phyloP scores from a whole-genome alignment of 2,329 filamentous ascomycete genomes.

The Leptographium galeiforme region DNA sequence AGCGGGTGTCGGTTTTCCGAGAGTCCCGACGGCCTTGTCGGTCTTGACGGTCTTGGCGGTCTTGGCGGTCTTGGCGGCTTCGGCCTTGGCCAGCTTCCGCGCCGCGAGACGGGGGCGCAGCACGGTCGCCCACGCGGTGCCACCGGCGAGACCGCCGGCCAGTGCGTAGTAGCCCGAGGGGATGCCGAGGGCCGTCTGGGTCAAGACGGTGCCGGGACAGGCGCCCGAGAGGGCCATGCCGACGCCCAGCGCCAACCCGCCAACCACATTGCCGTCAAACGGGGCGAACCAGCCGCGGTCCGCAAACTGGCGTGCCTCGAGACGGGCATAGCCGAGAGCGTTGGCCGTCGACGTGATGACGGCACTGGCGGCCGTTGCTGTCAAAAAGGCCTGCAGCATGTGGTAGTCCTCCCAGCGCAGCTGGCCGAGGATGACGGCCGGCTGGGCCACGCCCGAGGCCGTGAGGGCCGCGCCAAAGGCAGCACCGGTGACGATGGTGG shows the following conservation, averaged over 20 bases:
- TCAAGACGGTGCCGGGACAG: slow-evolving; percentile 51
- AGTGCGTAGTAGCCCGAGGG: slow-evolving; percentile 37
- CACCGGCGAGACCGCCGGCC: slow-evolving; percentile 40
- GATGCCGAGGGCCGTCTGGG: slow-evolving; percentile 43
- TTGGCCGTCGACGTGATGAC: slow-evolving; percentile 32
- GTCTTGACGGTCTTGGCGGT: neutral
- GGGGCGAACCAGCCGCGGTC: slow-evolving; percentile 36
- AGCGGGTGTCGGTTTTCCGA: neutral
- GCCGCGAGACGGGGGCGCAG: slow-evolving; percentile 19
- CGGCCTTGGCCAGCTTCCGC: neutral
- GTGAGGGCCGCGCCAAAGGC: slow-evolving; percentile 49
- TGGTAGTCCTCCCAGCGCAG: slow-evolving; percentile 48
- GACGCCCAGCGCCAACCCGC: slow-evolving; percentile 46
- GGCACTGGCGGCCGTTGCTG: slow-evolving; percentile 46
- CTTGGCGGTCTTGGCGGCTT: neutral
- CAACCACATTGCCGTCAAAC: slow-evolving; percentile 53
- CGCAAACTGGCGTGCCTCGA: slow-evolving; percentile 36
- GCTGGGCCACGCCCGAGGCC: slow-evolving; percentile 45
- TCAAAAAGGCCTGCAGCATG: slow-evolving; percentile 52
- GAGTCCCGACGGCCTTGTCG: neutral
- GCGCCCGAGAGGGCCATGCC: slow-evolving; percentile 54
- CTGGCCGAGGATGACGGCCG: slow-evolving; percentile 46
- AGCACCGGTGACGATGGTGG: slow-evolving; percentile 34
- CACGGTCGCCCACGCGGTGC: slow-evolving; percentile 35
- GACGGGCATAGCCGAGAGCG: slow-evolving; percentile 25